Percentiles rank a stretch among this genome's conserved stretches.
Evolutionary conservation across 495 filamentous ascomycete genomes (phyloP).

Genomic region (Penicillium turbatum): DNA sequence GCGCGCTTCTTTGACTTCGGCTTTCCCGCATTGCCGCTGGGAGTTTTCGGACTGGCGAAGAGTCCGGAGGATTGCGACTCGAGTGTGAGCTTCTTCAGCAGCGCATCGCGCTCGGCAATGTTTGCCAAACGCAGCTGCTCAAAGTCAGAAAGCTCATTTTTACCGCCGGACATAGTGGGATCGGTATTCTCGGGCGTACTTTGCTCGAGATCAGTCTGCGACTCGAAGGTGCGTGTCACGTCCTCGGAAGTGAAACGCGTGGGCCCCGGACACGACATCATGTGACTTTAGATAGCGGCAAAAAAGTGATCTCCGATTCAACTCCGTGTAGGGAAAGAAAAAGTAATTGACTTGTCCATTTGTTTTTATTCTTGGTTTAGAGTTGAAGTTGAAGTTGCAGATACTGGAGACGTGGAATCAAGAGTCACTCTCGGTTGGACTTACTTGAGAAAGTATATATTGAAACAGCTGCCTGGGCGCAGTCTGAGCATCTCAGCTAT

Average conservation of each 20-base stretch:
- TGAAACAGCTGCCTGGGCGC: background rate
- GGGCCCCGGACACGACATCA: background rate
- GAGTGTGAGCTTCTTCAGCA: conserved; percentile 55
- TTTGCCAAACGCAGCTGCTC: conserved; percentile 67
- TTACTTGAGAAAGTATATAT: background rate
- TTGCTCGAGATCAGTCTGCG: background rate
- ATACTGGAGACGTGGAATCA: background rate
- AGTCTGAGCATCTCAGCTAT: conserved; percentile 7
- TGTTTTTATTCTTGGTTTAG: background rate
- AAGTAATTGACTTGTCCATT: background rate
- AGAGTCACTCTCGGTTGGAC: background rate
- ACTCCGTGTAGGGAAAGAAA: background rate
- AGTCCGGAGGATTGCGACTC: conserved; percentile 52
- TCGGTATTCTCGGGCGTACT: background rate
- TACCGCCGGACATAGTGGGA: conserved; percentile 7
- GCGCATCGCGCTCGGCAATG: conserved; percentile 68
- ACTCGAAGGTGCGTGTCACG: conserved; percentile 1
- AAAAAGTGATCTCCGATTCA: conserved; percentile 1
- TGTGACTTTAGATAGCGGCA: conserved; percentile 1
- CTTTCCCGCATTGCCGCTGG: conserved; percentile 25
- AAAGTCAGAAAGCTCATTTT: conserved; percentile 55
- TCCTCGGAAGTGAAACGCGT: background rate
- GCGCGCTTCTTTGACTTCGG: conserved; percentile 48
- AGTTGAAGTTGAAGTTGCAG: background rate
- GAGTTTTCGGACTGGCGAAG: conserved; percentile 34